Conservation (phyloP, 768 basidiomycete genomes). For the Melanogaster broomeanus region DNA sequence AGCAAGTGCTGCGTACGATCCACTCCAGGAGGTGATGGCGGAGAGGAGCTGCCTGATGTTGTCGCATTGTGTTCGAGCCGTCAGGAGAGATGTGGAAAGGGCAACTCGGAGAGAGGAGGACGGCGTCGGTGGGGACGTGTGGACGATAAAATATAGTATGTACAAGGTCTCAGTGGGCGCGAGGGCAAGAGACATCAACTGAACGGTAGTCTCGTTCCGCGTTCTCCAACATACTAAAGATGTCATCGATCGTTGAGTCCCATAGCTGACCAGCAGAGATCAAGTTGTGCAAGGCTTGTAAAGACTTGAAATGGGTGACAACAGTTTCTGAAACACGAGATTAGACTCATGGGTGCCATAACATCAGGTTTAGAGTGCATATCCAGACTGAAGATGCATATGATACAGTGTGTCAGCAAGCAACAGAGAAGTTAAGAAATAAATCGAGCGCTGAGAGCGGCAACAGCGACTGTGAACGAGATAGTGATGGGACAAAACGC, state of each 20-base stretch:
- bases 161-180: constrained; percentile 5
- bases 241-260: constrained; percentile 75
- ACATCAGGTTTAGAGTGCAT: constrained; percentile 42
- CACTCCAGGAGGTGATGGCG: constrained; percentile 80
- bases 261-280: constrained; percentile 67
- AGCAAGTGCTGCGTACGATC: constrained; percentile 57
- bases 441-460: constrained; percentile 46
- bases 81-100: constrained; percentile 71
- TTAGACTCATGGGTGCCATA: constrained; percentile 53
- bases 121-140: constrained; percentile 34
- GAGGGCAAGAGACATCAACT: neutral
- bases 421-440: constrained; percentile 40
- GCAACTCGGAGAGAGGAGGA: constrained; percentile 57
- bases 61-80: constrained; percentile 79
- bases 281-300: constrained; percentile 66
- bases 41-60: constrained; percentile 78
- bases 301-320: constrained; percentile 44
- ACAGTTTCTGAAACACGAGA: constrained; percentile 1
- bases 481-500: constrained; percentile 42
- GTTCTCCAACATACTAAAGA: constrained; percentile 61
- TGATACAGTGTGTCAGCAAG: constrained; percentile 41
- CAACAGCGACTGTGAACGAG: constrained; percentile 38
- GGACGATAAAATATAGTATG: constrained; percentile 41
- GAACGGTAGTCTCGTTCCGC: constrained; percentile 64
- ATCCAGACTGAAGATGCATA: constrained; percentile 36